These are phyloP conservation scores for Pseudopyricularia cyperi DNA, from an alignment of 2,329 filamentous ascomycete genomes.

Conservation along the genomic window DNA sequence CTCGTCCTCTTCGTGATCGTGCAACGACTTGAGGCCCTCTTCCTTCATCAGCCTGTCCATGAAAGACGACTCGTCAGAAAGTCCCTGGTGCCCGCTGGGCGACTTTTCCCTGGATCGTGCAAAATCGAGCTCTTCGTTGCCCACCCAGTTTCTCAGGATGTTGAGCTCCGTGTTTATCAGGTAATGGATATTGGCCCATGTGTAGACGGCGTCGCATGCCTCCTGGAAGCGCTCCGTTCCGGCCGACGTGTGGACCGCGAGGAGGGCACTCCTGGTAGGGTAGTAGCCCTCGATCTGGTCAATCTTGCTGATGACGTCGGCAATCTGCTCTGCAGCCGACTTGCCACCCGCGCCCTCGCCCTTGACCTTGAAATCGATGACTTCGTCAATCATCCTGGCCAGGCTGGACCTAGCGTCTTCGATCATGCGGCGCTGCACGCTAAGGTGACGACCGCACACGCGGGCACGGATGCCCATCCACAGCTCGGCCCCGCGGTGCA, in stretches of 20 bases:
- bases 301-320: slow-evolving; percentile 80
- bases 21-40: slow-evolving; percentile 82
- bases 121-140: slow-evolving; percentile 91
- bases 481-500: slow-evolving; percentile 63
- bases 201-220: slow-evolving; percentile 77
- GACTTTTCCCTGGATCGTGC: slow-evolving; percentile 59
- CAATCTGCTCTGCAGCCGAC: slow-evolving; percentile 74
- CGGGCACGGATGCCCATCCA: slow-evolving; percentile 84
- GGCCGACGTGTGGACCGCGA: slow-evolving; percentile 61
- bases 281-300: slow-evolving; percentile 80
- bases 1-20: slow-evolving; percentile 49
- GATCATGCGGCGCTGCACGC: slow-evolving; percentile 75
- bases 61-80: slow-evolving; percentile 85
- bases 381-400: slow-evolving; percentile 67
- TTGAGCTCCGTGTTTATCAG: slow-evolving; percentile 90
- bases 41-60: slow-evolving; percentile 91
- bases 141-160: slow-evolving; percentile 91
- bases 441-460: slow-evolving; percentile 68
- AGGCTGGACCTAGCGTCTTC: slow-evolving; percentile 69
- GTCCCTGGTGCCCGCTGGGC: slow-evolving; percentile 49
- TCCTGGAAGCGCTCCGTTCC: slow-evolving; percentile 66
- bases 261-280: slow-evolving; percentile 64
- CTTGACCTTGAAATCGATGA: slow-evolving; percentile 88
- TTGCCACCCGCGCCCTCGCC: slow-evolving; percentile 87
- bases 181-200: slow-evolving; percentile 95